Percentiles rank a stretch among this genome's conserved stretches.
Evolutionary conservation across 441 rosid genomes (phyloP).

Genomic region (Omphalea diandra): DNA sequence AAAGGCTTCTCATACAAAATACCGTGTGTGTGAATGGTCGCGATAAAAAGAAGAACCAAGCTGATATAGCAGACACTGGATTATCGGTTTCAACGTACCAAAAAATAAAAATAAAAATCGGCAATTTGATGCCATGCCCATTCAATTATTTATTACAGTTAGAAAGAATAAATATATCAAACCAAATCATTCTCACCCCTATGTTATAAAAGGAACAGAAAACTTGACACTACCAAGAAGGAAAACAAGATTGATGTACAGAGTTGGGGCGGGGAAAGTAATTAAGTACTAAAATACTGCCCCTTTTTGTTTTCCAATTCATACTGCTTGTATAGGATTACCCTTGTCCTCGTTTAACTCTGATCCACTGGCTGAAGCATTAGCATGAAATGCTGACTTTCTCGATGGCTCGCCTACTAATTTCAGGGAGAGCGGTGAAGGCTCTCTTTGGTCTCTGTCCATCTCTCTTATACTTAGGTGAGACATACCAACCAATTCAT

Average conservation of each 20-base stretch:
- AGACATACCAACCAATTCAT: slow-evolving; percentile 75
- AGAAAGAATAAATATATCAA: slow-evolving; percentile 37
- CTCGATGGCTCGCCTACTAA: slow-evolving; percentile 64
- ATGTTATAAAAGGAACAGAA: slow-evolving; percentile 19
- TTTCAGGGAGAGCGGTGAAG: slow-evolving; percentile 60
- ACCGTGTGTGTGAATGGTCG: too few species aligned
- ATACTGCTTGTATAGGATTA: slow-evolving; percentile 72
- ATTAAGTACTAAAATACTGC: background rate
- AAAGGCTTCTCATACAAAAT: too few species aligned
- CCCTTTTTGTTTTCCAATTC: slow-evolving; percentile 23
- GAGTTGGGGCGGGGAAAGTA: background rate
- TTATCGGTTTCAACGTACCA: background rate
- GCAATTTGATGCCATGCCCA: slow-evolving; percentile 18
- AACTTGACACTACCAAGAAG: slow-evolving; percentile 12
- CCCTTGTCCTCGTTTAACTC: slow-evolving; percentile 53
- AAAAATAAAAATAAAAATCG: background rate
- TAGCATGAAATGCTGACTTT: slow-evolving; percentile 82
- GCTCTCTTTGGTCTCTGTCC: slow-evolving; percentile 40
- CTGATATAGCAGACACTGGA: too few species aligned
- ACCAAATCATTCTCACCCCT: slow-evolving; percentile 26
- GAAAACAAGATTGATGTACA: slow-evolving; percentile 22
- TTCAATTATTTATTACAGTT: slow-evolving; percentile 37
- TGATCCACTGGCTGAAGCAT: slow-evolving; percentile 46
- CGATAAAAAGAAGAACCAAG: too few species aligned
- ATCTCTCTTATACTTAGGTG: slow-evolving; percentile 65